Conservation (phyloP, 768 basidiomycete genomes). For the Pluteus cervinus region DNA sequence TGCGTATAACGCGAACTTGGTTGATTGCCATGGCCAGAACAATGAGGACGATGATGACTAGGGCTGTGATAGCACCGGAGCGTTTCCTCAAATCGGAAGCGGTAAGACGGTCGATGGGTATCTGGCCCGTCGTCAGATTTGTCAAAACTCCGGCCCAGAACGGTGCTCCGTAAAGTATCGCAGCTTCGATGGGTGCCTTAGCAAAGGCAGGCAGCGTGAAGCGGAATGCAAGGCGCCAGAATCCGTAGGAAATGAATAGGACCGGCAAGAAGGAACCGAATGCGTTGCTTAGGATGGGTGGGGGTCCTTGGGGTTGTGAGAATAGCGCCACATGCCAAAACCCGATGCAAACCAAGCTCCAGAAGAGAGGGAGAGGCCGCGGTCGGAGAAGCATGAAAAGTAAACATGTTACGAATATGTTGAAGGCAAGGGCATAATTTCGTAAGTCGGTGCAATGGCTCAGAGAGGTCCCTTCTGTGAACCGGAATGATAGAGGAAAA, state of each 20-base stretch:
- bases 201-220: conserved; percentile 68
- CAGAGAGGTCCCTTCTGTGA: conserved; percentile 41
- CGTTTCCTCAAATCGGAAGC: conserved; percentile 59
- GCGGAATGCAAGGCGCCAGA: conserved; percentile 74
- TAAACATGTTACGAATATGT: conserved; percentile 58
- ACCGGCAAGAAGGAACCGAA: conserved; percentile 75
- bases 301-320: conserved; percentile 61
- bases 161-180: conserved; percentile 67
- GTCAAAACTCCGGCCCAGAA: conserved; percentile 77
- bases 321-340: conserved; percentile 84
- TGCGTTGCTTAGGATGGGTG: conserved; percentile 65
- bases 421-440: conserved; percentile 63
- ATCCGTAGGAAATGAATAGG: conserved; percentile 71
- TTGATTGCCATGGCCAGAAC: conserved; percentile 58
- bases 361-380: conserved; percentile 59
- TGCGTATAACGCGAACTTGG: conserved; percentile 77
- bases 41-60: conserved; percentile 63
- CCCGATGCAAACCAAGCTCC: conserved; percentile 77
- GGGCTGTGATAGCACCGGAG: conserved; percentile 59
- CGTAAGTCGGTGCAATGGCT: conserved; percentile 70
- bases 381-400: conserved; percentile 74
- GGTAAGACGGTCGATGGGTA: conserved; percentile 76
- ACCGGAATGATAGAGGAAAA: conserved; percentile 68
- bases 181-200: conserved; percentile 64
- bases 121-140: conserved; percentile 63